Evolutionary conservation across 139 green algal genomes (phyloP), one percentile per base, ranked within the genome.

Genomic region (Haematococcus lacustris): DNA sequence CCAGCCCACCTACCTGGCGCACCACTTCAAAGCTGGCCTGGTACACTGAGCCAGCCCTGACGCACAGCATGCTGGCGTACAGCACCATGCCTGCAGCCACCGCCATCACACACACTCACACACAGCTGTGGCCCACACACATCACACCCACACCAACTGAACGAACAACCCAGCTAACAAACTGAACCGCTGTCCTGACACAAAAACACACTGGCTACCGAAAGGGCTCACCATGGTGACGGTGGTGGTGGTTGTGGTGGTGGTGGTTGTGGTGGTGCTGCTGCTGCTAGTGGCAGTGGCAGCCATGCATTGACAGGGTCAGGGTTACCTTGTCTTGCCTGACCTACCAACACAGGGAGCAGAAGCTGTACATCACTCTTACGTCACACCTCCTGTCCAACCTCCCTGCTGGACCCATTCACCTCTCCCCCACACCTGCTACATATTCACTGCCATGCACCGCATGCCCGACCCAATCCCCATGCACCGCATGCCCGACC

Each of bases 21-120:
- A 89, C 62, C n/a, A 89, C 76, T 65, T 89, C 83, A 68, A 86
- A 89, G 0, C 71, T 75, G 13, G 80, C 83, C 68, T 89, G 83
- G 38, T 80, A 76, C 1, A 66, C 69, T 6, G 80, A 77, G 17
- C 83, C 80, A 41, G 71, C 43, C 0, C 80, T 57, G n/a, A 85
- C 82, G 57, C 76, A 86, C 34, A 86, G 62, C 33, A 71, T 32
- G 13, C 71, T 82, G 1, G 78, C 80, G 63, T 80, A 86, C 67
- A 89, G 73, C 5, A 89, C 62, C 78, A 85, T 85, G 30, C 83
- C 82, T 88, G 76, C 39, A 40, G 26, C 33, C 17, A 26, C 39
- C 5, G n/a, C n/a, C n/a, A n/a, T n/a, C n/a, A 21, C 47, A 57
- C 47, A 57, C 47, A 57, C 21, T 28, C 47, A 21, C 21, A 57